Base-by-base conservation (phyloP, 345 rosid genomes). In the Orychophragmus violaceus region DNA sequence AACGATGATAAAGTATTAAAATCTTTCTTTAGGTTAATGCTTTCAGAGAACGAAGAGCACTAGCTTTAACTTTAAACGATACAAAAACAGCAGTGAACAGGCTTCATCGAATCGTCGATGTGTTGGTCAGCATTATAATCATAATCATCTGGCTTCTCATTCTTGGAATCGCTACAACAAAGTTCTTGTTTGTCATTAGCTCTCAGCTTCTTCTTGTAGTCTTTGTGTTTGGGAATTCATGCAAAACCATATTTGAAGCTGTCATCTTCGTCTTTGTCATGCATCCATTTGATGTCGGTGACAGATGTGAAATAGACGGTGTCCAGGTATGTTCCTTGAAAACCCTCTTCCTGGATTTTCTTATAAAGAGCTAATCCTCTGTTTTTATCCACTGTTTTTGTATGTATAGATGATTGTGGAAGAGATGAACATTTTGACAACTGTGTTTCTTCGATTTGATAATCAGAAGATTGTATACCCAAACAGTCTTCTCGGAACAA, bases 261-360 rank as follows among this genome's bases (percentile, higher is more conserved):
- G 82, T 89, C 37, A 78, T 92, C 71, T 92, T 92, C 80, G 74
- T 92, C 64, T 92, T 92, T 48, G 81, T 86, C 27, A 86, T 86
- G 77, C 98, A 92, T 54, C 98, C 98, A 0, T 92, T 84, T 73
- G 98, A 92, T 59, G 97, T 92, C 0, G 98, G 98, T 3, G 98
- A 92, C 48, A 53, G 95, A 21, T 86, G 95, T 48, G 93, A 89
- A 76, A 79, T 92, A 6, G 97, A 92, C 6, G 89, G 89, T 37
- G 83, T 80, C 36, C 91, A 87, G 89, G 98, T 69, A 55, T 53
- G 69, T 64, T 16, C 53, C 5, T 19, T 35, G n/a, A 2, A 49
- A 30, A n/a, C 35, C 33, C 16, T 48, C 16, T 4, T 28, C 53
- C 24, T 52, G 6, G n/a, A 17, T 46, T 8, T 60, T 7, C 48